Base-by-base conservation (phyloP, 768 basidiomycete species). In the Coprinopsis sp. region DNA sequence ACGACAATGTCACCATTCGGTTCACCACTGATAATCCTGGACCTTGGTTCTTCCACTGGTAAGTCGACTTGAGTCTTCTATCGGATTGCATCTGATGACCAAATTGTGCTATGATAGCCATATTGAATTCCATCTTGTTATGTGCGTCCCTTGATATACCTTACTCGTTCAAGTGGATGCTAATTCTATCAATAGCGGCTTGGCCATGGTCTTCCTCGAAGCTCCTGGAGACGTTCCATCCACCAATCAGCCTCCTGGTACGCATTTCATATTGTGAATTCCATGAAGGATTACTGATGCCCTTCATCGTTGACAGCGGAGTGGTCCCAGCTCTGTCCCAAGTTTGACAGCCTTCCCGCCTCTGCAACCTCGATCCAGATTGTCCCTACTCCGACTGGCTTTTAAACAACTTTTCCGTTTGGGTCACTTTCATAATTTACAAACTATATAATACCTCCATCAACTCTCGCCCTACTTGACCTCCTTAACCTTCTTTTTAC, bases 181-280 rank as follows among this genome's bases (percentile, higher is more conserved):
- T 22, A 10, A 6, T 19, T 10, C 25, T 39, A n/a, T 29, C 27
- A 27, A 10, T 42, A 42, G 40, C 41, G 70, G 68, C 10, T 51
- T 70, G 2, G 68, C 61, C 1, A 54, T 63, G 4, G 61, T 74
- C 7, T 61, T 65, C n/a, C 61, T 64, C 0, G 65, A 65, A 50
- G 65, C 64, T 46, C 49, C 42, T 16, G 37, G 36, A 18, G 52
- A 51, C 33, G 46, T 41, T 11, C 18, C 51, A 10, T 14, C 19
- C 8, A 29, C 22, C 14, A 40, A 51, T 36, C 51, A 54, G 2
- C 45, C 52, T 37, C 59, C 60, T n/a, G 13, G 58, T 60, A 39
- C 42, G 51, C 52, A 27, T 10, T 28, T 5, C 21, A 8, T 6
- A 18, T 22, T 21, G n/a, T 4, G 3, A 4, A 5, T 38, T 6